These are phyloP conservation scores for Eimeria necatrix DNA, from an alignment of 169 alveolate genomes.

Conservation along the genomic window DNA sequence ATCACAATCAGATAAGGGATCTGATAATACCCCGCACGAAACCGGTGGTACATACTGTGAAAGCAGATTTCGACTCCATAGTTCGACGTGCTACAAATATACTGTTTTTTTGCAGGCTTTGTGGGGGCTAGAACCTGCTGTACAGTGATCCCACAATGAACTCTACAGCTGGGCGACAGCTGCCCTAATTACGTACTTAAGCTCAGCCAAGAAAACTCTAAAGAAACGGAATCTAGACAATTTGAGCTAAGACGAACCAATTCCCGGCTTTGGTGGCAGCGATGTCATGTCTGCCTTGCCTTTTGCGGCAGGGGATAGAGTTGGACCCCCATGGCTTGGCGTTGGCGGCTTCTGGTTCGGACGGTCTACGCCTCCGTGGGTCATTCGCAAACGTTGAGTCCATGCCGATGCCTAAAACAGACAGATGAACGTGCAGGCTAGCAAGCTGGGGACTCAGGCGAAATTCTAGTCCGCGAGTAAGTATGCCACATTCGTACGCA, in stretches of 20 bases:
- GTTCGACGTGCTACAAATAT: too few species aligned
- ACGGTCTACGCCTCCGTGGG: slow-evolving; percentile 48
- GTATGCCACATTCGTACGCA: neutral
- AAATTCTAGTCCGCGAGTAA: neutral
- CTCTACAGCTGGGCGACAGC: too few species aligned
- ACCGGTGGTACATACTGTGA: too few species aligned
- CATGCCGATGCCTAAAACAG: slow-evolving; percentile 66
- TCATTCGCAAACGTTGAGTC: slow-evolving; percentile 69
- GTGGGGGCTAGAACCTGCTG: too few species aligned
- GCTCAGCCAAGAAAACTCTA: too few species aligned
- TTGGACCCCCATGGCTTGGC: slow-evolving; percentile 44
- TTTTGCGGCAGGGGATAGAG: slow-evolving; percentile 60
- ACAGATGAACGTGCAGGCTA: neutral
- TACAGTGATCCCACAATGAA: too few species aligned
- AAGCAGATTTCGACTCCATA: too few species aligned
- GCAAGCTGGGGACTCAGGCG: neutral
- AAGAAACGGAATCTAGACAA: too few species aligned
- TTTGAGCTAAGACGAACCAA: neutral
- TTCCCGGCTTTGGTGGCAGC: neutral
- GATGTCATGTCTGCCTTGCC: slow-evolving; percentile 45
- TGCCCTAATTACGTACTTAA: too few species aligned
- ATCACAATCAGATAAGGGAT: neutral
- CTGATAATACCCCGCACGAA: too few species aligned
- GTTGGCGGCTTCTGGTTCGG: slow-evolving; percentile 64
- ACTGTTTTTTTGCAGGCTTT: too few species aligned